Evolutionary conservation across 345 rosid species (phyloP), one percentile per base, ranked within the genome.

Genomic region (Physaria fendleri): DNA sequence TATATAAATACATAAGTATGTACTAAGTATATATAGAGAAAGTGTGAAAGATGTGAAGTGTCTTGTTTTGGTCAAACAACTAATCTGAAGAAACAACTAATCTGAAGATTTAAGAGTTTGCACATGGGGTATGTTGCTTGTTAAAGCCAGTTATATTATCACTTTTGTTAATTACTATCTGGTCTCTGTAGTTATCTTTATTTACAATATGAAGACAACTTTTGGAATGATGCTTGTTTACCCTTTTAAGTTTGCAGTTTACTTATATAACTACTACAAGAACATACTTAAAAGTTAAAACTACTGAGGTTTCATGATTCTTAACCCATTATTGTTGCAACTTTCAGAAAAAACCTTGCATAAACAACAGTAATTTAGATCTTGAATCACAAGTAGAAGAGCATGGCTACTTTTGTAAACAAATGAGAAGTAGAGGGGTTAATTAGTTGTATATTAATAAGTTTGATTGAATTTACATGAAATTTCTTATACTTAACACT

Each of bases 91-190:
- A 11, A n/a, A n/a, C n/a, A n/a, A 52, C 61, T 8, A 60, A 60
- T 47, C 34, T 52, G 15, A 49, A 44, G 37, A 11, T 18, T 56
- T 39, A 28, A 66, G 64, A 38, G 43, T 45, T 21, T 2, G 35
- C 73, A 68, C 66, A 68, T 52, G 66, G 71, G 47, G 11, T 43
- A 1, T 51, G 52, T 37, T 65, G 63, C 62, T 54, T 65, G 62
- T 37, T 65, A 24, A 55, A 44, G 23, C 55, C 15, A 30, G 33
- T 1, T 32, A 32, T 8, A 39, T 33, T 21, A 12, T 21, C 41
- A 47, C 34, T 66, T 64, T 66, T 38, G 49, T 3, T 38, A 35
- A 56, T 66, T 38, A 13, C 41, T 28, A 29, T 46, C 12, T 3
- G 27, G 12, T 5, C 64, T 48, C 50, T 56, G 33, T 37, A 2